phyloP scores from a whole-genome alignment of 257 asterid species.

The Linderniella brevidens region DNA sequence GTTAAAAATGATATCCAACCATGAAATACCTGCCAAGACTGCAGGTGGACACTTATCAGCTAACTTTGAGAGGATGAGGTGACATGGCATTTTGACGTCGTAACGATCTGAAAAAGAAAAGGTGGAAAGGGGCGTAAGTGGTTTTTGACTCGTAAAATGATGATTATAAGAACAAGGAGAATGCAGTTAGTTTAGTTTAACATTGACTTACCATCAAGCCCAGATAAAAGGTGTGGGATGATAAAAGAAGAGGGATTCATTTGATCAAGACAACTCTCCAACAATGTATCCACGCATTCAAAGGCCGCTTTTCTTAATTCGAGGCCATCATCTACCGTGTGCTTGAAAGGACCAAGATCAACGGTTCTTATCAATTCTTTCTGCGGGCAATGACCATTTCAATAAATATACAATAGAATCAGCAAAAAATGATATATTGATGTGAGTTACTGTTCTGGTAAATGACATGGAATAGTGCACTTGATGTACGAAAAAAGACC shows the following conservation, averaged over 20 bases:
- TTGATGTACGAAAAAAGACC: too few relatives aligned
- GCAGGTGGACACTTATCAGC: slow-evolving; percentile 97
- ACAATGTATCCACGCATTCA: slow-evolving; percentile 92
- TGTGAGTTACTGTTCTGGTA: too few relatives aligned
- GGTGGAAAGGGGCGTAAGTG: slow-evolving; percentile 7
- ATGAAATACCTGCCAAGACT: slow-evolving; percentile 76
- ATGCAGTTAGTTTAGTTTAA: too few relatives aligned
- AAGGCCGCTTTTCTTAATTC: slow-evolving; percentile 97
- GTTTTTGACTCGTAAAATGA: too few relatives aligned
- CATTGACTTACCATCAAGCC: slow-evolving; percentile 67
- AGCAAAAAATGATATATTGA: too few relatives aligned
- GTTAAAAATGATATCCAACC: background rate
- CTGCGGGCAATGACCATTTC: slow-evolving; percentile 21
- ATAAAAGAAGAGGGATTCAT: slow-evolving; percentile 94
- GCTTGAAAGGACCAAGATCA: slow-evolving; percentile 98
- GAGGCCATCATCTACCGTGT: slow-evolving; percentile 98
- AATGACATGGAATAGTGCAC: too few relatives aligned
- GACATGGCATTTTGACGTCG: slow-evolving; percentile 99
- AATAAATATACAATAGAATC: background rate
- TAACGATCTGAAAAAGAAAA: slow-evolving; percentile 79
- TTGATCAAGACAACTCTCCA: slow-evolving; percentile 96
- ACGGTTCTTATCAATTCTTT: slow-evolving; percentile 98
- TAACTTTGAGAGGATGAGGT: slow-evolving; percentile 92
- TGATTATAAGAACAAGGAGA: too few relatives aligned
- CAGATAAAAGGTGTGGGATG: slow-evolving; percentile 87